Conservation (phyloP, 2,329 filamentous ascomycete genomes). For the Verticillium tricorpus region DNA sequence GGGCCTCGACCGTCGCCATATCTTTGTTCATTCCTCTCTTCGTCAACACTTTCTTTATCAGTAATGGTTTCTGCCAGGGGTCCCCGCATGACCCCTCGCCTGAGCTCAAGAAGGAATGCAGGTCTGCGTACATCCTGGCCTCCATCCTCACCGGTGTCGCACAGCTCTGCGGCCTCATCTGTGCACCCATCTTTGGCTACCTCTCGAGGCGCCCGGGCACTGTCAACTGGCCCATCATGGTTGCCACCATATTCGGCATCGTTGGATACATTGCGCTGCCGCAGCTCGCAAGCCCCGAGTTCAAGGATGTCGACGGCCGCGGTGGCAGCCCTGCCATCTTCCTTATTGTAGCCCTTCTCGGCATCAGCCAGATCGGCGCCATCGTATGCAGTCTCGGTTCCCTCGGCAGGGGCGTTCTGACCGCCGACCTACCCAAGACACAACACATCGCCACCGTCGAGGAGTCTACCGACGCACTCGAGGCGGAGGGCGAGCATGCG, state of each 20-base stretch:
- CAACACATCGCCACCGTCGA: slow-evolving; percentile 16
- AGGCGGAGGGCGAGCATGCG: slow-evolving; percentile 36
- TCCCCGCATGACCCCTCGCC: slow-evolving; percentile 59
- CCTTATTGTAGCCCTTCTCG: slow-evolving; percentile 72
- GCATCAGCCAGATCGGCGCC: slow-evolving; percentile 90
- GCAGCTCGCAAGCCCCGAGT: slow-evolving; percentile 71
- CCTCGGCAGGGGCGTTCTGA: slow-evolving; percentile 74
- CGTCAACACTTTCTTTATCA: slow-evolving; percentile 85
- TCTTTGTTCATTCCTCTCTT: slow-evolving; percentile 92
- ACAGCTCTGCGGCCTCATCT: slow-evolving; percentile 79
- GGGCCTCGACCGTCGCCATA: slow-evolving; percentile 91
- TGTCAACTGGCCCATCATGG: slow-evolving; percentile 69
- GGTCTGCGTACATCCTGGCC: slow-evolving; percentile 81
- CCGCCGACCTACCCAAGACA: slow-evolving; percentile 33
- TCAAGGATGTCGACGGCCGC: slow-evolving; percentile 56
- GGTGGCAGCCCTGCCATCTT: slow-evolving; percentile 68
- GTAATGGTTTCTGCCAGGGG: slow-evolving; percentile 71
- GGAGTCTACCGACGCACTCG: slow-evolving; percentile 13
- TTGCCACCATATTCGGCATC: slow-evolving; percentile 69
- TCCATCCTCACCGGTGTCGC: slow-evolving; percentile 85
- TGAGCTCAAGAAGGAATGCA: slow-evolving; percentile 81
- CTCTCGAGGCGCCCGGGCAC: slow-evolving; percentile 63
- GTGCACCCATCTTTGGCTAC: slow-evolving; percentile 83
- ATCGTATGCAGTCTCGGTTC: slow-evolving; percentile 95
- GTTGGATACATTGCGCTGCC: slow-evolving; percentile 75